Evolutionary conservation across 768 basidiomycete genomes (phyloP).

Genomic region (Pleurotus pulmonarius): DNA sequence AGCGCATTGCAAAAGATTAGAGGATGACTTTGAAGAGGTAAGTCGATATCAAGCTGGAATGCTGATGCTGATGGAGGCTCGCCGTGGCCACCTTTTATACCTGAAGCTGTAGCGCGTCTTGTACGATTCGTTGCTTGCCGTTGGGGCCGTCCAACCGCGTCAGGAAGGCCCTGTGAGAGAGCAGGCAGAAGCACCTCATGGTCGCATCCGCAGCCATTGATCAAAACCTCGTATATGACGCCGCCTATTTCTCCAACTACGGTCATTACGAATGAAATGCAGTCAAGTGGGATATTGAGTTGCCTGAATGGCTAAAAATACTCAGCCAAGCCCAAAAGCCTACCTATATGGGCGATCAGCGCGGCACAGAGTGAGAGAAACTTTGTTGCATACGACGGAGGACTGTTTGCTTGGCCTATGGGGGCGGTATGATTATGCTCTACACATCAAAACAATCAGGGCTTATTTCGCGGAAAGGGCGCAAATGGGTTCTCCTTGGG

Average conservation of each 20-base stretch:
- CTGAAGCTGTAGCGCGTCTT: not conserved
- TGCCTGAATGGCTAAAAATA: not conserved
- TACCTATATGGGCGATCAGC: not conserved
- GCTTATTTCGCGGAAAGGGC: slow-evolving; percentile 7
- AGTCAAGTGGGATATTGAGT: not conserved
- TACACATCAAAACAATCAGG: not conserved
- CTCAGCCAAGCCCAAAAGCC: not conserved
- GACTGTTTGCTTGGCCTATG: not conserved
- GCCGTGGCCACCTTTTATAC: not conserved
- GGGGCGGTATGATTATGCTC: slow-evolving; percentile 2
- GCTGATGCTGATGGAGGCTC: slow-evolving; percentile 1
- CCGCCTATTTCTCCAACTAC: not conserved
- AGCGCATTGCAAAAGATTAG: not conserved
- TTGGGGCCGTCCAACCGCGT: not conserved
- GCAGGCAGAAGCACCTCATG: not conserved
- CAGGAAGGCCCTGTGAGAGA: slow-evolving; percentile 4
- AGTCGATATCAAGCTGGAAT: not conserved
- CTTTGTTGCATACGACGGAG: not conserved
- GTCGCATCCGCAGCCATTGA: not conserved
- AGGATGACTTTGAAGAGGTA: not conserved
- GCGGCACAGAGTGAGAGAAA: not conserved
- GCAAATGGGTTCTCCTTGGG: not conserved
- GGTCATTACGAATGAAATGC: not conserved
- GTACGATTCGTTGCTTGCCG: not conserved
- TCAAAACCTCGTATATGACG: not conserved